A percentile compares a stretch with the other conserved stretches of the same genome.
These are phyloP conservation scores for Phialophora chinensis DNA, from an alignment of 2,329 filamentous ascomycete genomes.

Conservation along the genomic window DNA sequence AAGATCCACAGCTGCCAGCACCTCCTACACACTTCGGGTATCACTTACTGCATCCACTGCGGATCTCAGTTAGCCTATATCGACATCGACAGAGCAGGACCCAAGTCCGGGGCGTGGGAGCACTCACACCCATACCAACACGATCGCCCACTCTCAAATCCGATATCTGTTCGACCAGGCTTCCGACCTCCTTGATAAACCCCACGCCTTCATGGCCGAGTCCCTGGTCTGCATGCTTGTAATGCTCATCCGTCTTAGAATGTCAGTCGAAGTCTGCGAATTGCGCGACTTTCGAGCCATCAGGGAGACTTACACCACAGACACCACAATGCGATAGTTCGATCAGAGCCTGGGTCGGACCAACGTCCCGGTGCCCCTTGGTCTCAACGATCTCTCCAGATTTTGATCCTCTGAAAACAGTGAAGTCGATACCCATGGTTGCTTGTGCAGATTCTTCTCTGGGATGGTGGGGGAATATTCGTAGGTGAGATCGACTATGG, in stretches of 20 bases:
- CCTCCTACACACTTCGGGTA: too few relatives aligned
- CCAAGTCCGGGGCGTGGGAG: background rate
- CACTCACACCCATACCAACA: slow-evolving; percentile 35
- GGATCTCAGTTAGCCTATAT: background rate
- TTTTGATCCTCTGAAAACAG: slow-evolving; percentile 36
- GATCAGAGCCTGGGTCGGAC: slow-evolving; percentile 33
- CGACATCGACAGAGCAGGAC: background rate
- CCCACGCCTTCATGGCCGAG: slow-evolving; percentile 42
- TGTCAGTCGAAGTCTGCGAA: background rate
- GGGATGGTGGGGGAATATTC: background rate
- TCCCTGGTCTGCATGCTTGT: slow-evolving; percentile 28
- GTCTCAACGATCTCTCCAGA: slow-evolving; percentile 32
- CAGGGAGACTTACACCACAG: slow-evolving; percentile 23
- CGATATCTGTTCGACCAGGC: slow-evolving; percentile 28
- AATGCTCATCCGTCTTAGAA: slow-evolving; percentile 35
- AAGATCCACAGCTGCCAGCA: background rate
- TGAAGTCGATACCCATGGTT: slow-evolving; percentile 34
- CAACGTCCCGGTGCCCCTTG: slow-evolving; percentile 27
- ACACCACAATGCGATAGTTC: slow-evolving; percentile 34
- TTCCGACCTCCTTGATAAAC: slow-evolving; percentile 37
- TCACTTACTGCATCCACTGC: slow-evolving; percentile 1
- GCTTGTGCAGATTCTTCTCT: background rate
- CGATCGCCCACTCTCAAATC: slow-evolving; percentile 36
- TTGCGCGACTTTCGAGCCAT: background rate
- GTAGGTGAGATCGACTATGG: background rate